Evolutionary conservation across 805 yeast genomes (phyloP), one percentile per base, ranked within the genome.

Genomic region (Candida khao-thaluensis): DNA sequence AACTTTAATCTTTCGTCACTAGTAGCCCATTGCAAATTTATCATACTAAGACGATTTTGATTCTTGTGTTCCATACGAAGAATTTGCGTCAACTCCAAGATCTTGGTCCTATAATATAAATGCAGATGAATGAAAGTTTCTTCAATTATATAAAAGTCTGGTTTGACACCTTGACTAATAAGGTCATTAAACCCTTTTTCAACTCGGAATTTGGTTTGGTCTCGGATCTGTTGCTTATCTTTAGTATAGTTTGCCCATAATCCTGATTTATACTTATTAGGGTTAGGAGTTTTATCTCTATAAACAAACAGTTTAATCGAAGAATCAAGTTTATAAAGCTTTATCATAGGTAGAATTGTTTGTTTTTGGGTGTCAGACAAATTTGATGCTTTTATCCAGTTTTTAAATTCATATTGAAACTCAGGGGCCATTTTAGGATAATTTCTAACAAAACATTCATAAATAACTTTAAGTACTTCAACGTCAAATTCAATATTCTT

Each of bases 131-230:
- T 44, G 37, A 63, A 59, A 0, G 72, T 64, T 27, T 52, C 57
- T 31, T 58, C 58, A 5, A 69, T 41, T n/a, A 66, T 36, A 11
- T 40, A 37, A 32, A 49, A 48, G 40, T 68, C 71, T 0, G 73
- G 73, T 18, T 55, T 48, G 6, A 68, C 56, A 0, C 72, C 72
- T 37, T 35, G 17, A n/a, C 59, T 43, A 18, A 65, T 38, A 6
- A 68, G 38, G 11, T 59, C 64, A 6, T 43, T 45, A 30, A 68
- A 61, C 16, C 72, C 74, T 31, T 52, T 48, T 16, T 53, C 50
- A 23, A 59, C 44, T 23, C 71, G 43, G 38, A 54, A 64, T 26
- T 54, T 53, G 4, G 62, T 45, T 37, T 65, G 69, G 14, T 49
- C 49, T 15, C 45, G 42, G 30, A 24, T 22, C 45, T 50, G 26